phyloP scores from a whole-genome alignment of 2,329 filamentous ascomycete genomes.

The Metarhizium album region DNA sequence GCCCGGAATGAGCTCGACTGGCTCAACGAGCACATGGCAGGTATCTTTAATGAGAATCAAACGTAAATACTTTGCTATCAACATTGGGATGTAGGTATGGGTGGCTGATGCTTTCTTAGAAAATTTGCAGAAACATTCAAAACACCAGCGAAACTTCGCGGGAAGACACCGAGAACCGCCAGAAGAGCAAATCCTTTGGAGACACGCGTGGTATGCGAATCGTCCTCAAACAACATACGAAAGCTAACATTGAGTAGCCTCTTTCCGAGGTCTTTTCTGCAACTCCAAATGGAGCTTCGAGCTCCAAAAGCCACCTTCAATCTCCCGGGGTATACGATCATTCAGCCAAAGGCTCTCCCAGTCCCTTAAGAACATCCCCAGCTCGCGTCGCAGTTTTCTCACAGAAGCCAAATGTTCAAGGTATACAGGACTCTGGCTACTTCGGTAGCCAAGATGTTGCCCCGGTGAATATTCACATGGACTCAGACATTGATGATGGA shows the following conservation, averaged over 20 bases:
- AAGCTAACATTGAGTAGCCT: constrained; percentile 34
- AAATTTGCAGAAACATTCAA: constrained; percentile 95
- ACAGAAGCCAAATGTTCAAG: constrained; percentile 16
- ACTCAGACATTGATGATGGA: constrained; percentile 12
- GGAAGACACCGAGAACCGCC: constrained; percentile 65
- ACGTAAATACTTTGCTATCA: constrained; percentile 45
- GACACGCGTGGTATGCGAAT: constrained; percentile 49
- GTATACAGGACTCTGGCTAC: constrained; percentile 54
- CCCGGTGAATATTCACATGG: constrained; percentile 14
- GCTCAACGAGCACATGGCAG: constrained; percentile 97
- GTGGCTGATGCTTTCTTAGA: constrained; percentile 34
- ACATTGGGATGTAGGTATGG: not conserved
- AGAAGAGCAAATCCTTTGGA: constrained; percentile 50
- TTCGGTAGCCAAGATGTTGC: constrained; percentile 50
- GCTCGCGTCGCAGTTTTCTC: constrained; percentile 20
- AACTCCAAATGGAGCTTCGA: constrained; percentile 44
- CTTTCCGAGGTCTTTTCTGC: constrained; percentile 48
- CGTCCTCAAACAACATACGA: constrained; percentile 1
- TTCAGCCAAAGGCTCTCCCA: constrained; percentile 27
- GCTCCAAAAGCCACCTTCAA: constrained; percentile 37
- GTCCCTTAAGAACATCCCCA: constrained; percentile 22
- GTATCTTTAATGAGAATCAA: constrained; percentile 79
- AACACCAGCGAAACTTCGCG: constrained; percentile 72
- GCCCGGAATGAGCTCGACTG: constrained; percentile 92
- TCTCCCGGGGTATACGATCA: constrained; percentile 50